phyloP scores from a whole-genome alignment of 306 rosid species.

The Trifolium repens region DNA sequence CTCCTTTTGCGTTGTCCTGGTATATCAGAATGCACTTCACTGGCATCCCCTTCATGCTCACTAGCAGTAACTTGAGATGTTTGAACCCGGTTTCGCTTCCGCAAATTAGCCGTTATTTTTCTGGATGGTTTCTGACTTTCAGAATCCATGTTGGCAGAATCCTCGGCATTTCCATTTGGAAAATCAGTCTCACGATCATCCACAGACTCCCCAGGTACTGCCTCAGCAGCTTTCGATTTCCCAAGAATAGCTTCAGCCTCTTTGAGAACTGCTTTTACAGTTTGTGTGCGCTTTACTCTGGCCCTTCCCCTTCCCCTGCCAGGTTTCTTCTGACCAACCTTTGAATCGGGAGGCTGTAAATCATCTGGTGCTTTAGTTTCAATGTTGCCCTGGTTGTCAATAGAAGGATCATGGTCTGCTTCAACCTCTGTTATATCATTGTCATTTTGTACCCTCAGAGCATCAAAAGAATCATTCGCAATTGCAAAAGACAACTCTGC shows the following conservation, averaged over 20 bases:
- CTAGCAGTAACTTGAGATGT: conserved; percentile 64
- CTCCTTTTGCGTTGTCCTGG: conserved; percentile 66
- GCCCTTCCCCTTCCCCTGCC: conserved; percentile 57
- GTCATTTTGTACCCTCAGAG: conserved; percentile 58
- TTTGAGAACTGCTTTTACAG: conserved; percentile 70
- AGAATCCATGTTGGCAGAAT: conserved; percentile 58
- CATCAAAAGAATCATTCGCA: conserved; percentile 79
- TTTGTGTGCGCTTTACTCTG: conserved; percentile 55
- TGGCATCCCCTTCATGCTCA: conserved; percentile 63
- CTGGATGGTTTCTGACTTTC: conserved; percentile 58
- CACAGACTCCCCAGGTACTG: conserved; percentile 66
- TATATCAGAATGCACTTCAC: conserved; percentile 73
- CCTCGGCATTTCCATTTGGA: conserved; percentile 76
- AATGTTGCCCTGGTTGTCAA: conserved; percentile 66
- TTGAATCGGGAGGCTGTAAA: conserved; percentile 61
- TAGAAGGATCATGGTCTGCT: conserved; percentile 61
- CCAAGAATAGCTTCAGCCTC: conserved; percentile 82
- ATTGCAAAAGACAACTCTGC: conserved; percentile 69
- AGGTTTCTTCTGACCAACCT: conserved; percentile 48
- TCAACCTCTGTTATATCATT: conserved; percentile 62
- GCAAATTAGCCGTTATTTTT: conserved; percentile 45
- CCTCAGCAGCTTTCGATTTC: conserved; percentile 63
- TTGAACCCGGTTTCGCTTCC: conserved; percentile 68
- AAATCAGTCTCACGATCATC: conserved; percentile 56
- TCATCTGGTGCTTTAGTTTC: conserved; percentile 62